Conservation (phyloP, 2,329 filamentous ascomycete genomes). For the Hymenoscyphus albidus region DNA sequence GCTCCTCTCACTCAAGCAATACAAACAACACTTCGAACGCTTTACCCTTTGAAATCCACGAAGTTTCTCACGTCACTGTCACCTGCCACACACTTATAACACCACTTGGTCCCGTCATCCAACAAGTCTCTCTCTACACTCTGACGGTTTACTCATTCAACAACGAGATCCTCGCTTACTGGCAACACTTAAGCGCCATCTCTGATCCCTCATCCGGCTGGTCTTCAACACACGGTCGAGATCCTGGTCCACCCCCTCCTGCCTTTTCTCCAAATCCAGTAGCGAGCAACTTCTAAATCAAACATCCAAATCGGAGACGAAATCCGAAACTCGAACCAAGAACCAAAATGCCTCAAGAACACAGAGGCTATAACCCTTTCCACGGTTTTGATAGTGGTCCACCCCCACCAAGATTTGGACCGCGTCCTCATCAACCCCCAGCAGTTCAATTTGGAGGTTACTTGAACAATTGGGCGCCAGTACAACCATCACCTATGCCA, state of each 20-base stretch:
- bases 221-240: conserved; percentile 22
- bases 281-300: background rate
- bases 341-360: conserved; percentile 13
- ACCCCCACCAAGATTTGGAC: conserved; percentile 20
- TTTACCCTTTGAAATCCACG: background rate
- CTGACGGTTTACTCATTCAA: conserved; percentile 20
- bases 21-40: background rate
- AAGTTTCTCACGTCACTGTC: background rate
- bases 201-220: conserved; percentile 17
- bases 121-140: conserved; percentile 18
- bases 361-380: conserved; percentile 26
- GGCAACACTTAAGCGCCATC: conserved; percentile 18
- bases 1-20: background rate
- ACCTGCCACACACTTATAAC: background rate
- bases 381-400: conserved; percentile 30
- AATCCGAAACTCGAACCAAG: background rate
- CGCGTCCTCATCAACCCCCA: conserved; percentile 6
- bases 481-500: background rate
- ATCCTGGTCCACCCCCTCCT: conserved; percentile 24
- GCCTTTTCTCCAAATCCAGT: background rate
- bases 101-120: conserved; percentile 7
- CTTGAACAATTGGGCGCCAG: background rate
- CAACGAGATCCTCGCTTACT: conserved; percentile 17
- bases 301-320: background rate
- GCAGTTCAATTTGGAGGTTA: background rate